Evolutionary conservation across 495 filamentous ascomycete species (phyloP), one percentile per base, ranked within the genome.

Genomic region (Copromyces sp.): DNA sequence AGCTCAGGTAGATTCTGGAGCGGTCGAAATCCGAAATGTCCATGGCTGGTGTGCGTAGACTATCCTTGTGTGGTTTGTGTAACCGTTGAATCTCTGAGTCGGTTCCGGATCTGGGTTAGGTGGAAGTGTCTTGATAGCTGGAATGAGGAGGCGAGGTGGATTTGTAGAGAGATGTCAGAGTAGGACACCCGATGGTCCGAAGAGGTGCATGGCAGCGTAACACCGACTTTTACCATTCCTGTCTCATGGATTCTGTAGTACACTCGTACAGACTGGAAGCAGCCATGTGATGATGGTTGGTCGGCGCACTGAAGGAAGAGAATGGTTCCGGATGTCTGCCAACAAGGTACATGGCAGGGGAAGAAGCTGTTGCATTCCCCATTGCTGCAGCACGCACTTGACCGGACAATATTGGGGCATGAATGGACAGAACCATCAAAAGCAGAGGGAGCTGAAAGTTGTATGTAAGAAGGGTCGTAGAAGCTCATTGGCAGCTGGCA

Each of bases 1-100:
- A 75, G 14, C 29, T 32, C 44, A 69, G 69, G 72, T 75, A 75
- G 16, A 53, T 37, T 41, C 24, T 73, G 14, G 68, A 41, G 20
- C 29, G 47, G 16, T 72, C 71, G 42, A 70, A 38, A 9, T 35
- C 53, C 7, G 53, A 35, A 1, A 8, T 61, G 6, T 17, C 53
- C 53, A 65, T 65, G 29, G 1, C 14, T 8, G 29, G 7, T 8
- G 29, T 53, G 45, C 11, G 45, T 53, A 24, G 9, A 53, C 9
- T 29, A 24, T 53, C 11, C 20, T 4, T 12, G 24, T 59, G 1
- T 59, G 24, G 24, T 35, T 12, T 37, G 32, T 35, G 53, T 65
- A 65, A 65, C 53, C 6, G 12, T 9, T 35, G 53, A 37, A 8
- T 12, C 14, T 37, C 16, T 61, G 6, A 32, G 12, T 3, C 0